These are phyloP conservation scores for Gynostemma pentaphyllum DNA, from an alignment of 306 rosid species.

Conservation along the genomic window DNA sequence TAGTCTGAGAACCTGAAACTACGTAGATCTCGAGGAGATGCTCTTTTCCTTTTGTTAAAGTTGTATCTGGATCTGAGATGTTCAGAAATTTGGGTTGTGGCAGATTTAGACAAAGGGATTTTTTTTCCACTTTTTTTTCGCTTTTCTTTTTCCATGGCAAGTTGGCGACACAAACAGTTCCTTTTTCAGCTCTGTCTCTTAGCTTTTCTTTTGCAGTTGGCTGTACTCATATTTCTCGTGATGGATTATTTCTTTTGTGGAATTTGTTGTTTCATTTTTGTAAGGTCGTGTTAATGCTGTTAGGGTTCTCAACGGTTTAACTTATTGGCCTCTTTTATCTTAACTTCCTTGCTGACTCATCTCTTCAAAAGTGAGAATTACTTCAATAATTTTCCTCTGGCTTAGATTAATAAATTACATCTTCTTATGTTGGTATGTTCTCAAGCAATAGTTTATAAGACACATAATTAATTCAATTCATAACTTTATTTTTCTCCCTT, in stretches of 20 bases:
- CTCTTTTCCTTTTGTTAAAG: constrained; percentile 17
- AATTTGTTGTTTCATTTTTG: constrained; percentile 25
- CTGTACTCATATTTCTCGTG: constrained; percentile 38
- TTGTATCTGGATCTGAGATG: constrained; percentile 12
- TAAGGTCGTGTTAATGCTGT: constrained; percentile 1
- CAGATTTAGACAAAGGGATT: constrained; percentile 14
- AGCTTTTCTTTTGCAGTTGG: constrained; percentile 27
- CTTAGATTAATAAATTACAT: background rate
- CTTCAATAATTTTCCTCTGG: background rate
- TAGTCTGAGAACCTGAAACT: constrained; percentile 23
- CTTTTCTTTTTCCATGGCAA: constrained; percentile 9
- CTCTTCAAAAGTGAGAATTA: background rate
- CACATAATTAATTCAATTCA: background rate
- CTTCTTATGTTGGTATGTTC: background rate
- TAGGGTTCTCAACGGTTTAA: too few relatives aligned
- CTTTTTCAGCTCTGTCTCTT: constrained; percentile 40
- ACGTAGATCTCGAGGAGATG: constrained; percentile 74
- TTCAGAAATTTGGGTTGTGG: constrained; percentile 11
- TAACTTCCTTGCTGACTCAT: background rate
- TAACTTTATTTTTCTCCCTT: background rate
- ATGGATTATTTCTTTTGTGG: constrained; percentile 23
- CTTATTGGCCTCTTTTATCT: background rate
- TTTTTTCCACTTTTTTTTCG: constrained; percentile 33
- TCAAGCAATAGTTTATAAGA: background rate
- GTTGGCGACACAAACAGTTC: constrained; percentile 33